Conservation (phyloP, 257 asterid species). For the Solanum ossicruentum region DNA sequence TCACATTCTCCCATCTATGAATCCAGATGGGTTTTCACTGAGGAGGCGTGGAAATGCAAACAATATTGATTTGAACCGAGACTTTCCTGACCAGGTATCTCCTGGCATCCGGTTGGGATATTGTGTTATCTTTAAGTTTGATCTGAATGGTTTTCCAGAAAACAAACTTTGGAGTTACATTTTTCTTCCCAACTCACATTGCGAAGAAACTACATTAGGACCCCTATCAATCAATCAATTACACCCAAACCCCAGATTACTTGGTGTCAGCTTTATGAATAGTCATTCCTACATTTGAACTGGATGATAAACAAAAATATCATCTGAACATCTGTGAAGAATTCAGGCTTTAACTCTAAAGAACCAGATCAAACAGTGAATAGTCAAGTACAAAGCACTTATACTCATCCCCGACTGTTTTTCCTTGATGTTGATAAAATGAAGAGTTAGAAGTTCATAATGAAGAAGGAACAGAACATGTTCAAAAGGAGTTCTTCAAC, state of each 20-base stretch:
- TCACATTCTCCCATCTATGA: slow-evolving; percentile 78
- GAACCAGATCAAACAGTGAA: background rate
- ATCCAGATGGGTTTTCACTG: slow-evolving; percentile 64
- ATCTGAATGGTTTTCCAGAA: background rate
- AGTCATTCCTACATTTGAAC: background rate
- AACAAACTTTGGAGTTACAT: background rate
- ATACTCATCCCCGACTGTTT: background rate
- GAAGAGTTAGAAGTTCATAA: background rate
- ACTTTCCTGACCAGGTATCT: slow-evolving; percentile 84
- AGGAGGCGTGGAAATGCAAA: slow-evolving; percentile 69
- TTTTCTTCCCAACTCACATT: background rate
- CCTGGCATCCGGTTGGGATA: background rate
- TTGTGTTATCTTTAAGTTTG: background rate
- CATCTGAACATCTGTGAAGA: background rate
- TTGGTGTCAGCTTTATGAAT: background rate
- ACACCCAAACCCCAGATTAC: background rate
- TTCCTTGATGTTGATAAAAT: background rate
- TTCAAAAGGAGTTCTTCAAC: background rate
- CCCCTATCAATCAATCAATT: background rate
- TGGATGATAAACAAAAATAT: background rate
- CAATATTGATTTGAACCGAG: slow-evolving; percentile 65
- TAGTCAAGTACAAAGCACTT: background rate
- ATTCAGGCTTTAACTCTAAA: background rate
- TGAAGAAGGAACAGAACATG: background rate
- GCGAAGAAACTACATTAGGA: background rate